Conservation (phyloP, 108 stramenopile species). For the Discostella stelligeroides region DNA sequence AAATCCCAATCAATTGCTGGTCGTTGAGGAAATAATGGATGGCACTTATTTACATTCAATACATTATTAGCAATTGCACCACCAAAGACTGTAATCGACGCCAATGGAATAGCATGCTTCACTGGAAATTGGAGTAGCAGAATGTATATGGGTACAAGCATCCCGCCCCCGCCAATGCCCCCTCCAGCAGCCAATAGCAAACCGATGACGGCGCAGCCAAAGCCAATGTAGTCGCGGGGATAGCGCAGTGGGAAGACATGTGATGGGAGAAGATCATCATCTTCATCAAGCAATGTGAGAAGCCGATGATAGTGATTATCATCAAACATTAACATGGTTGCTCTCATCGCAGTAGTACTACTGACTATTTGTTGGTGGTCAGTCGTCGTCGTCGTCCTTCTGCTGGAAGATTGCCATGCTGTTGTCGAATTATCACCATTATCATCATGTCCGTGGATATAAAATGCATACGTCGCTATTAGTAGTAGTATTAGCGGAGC, state of each 20-base stretch:
- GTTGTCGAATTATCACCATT: too few species aligned
- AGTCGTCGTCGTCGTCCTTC: too few species aligned
- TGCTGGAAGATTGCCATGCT: too few species aligned
- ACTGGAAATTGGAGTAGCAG: conserved; percentile 17
- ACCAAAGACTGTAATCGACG: conserved; percentile 63
- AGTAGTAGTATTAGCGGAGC: too few species aligned
- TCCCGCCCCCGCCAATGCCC: conserved; percentile 5
- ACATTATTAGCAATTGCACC: conserved; percentile 63
- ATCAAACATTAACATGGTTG: too few species aligned
- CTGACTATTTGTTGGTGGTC: too few species aligned
- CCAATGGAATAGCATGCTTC: conserved; percentile 62
- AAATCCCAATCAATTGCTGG: conserved; percentile 71
- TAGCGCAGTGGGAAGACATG: conserved; percentile 1
- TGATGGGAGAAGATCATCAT: background rate
- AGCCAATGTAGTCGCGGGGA: conserved; percentile 2
- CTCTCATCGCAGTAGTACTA: too few species aligned
- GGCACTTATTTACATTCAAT: conserved; percentile 58
- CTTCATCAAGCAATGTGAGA: background rate
- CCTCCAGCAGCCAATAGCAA: conserved; percentile 2
- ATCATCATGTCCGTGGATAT: too few species aligned
- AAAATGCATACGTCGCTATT: too few species aligned
- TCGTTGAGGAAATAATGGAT: conserved; percentile 56
- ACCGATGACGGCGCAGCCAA: conserved; percentile 8
- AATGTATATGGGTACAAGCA: conserved; percentile 16
- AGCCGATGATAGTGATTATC: background rate